Evolutionary conservation across 2,329 filamentous ascomycete species (phyloP).

Genomic region (Penicillium sp.): DNA sequence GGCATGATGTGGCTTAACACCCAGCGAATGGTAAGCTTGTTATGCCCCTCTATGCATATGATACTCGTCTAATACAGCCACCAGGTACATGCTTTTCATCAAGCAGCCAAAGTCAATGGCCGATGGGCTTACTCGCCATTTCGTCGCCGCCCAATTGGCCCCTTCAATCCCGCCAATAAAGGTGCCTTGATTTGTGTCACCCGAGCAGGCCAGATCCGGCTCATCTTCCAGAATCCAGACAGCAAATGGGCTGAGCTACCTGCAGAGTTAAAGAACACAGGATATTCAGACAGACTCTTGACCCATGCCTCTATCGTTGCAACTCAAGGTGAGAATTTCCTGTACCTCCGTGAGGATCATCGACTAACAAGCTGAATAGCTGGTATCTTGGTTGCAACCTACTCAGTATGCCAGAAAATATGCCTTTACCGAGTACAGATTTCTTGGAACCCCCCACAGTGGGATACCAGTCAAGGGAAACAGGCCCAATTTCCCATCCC

Average conservation of each 20-base stretch:
- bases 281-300: conserved; percentile 71
- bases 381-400: conserved; percentile 39
- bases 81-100: conserved; percentile 50
- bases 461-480: conserved; percentile 47
- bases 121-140: conserved; percentile 70
- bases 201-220: conserved; percentile 68
- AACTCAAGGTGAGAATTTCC: conserved; percentile 61
- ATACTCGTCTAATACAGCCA: not conserved
- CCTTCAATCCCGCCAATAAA: conserved; percentile 67
- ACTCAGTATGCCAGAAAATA: conserved; percentile 65
- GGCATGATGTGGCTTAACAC: conserved; percentile 80
- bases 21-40: conserved; percentile 48
- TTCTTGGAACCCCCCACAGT: conserved; percentile 67
- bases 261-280: conserved; percentile 72
- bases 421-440: conserved; percentile 72
- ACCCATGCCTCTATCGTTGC: conserved; percentile 76
- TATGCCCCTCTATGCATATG: not conserved
- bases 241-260: conserved; percentile 69
- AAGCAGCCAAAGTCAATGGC: conserved; percentile 62
- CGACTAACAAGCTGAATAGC: conserved; percentile 15
- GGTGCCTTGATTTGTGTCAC: conserved; percentile 77
- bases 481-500: conserved; percentile 35
- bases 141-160: conserved; percentile 65
- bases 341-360: conserved; percentile 8
- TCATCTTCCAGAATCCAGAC: conserved; percentile 76